These are phyloP conservation scores for Yarrowia bubula DNA, from an alignment of 805 yeast species.

Conservation along the genomic window DNA sequence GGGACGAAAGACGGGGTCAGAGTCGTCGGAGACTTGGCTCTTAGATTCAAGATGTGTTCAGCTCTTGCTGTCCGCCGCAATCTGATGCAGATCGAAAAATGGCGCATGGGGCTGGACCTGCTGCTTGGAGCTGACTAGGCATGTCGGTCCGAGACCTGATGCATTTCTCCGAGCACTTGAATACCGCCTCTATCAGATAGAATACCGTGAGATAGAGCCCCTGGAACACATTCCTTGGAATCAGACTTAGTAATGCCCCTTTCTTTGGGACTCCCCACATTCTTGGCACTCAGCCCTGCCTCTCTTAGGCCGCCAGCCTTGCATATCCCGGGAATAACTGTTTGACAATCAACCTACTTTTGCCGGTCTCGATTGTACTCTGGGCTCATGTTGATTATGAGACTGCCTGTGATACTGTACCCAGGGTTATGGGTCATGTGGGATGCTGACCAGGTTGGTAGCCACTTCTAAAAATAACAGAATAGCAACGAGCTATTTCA, in stretches of 20 bases:
- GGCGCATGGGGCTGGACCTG: slow-evolving; percentile 16
- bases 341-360: background rate
- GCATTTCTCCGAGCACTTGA: background rate
- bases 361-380: background rate
- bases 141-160: background rate
- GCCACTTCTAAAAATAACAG: background rate
- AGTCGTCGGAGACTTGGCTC: slow-evolving; percentile 12
- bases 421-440: too few relatives aligned
- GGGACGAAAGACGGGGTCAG: background rate
- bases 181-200: background rate
- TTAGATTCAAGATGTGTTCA: background rate
- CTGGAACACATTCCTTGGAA: background rate
- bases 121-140: background rate
- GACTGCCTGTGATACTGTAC: too few relatives aligned
- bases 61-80: background rate
- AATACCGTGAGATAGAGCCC: background rate
- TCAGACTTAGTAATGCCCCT: background rate
- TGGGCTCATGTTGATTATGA: background rate
- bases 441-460: too few relatives aligned
- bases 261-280: slow-evolving; percentile 15
- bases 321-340: slow-evolving; percentile 25
- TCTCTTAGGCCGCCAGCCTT: slow-evolving; percentile 24
- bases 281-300: slow-evolving; percentile 26
- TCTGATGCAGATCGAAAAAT: slow-evolving; percentile 3
- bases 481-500: too few relatives aligned